Percentiles rank a stretch among this genome's conserved stretches.
These are phyloP conservation scores for Pyrrhoderma lamaoense DNA, from an alignment of 1,284 basidiomycete genomes.

Conservation along the genomic window DNA sequence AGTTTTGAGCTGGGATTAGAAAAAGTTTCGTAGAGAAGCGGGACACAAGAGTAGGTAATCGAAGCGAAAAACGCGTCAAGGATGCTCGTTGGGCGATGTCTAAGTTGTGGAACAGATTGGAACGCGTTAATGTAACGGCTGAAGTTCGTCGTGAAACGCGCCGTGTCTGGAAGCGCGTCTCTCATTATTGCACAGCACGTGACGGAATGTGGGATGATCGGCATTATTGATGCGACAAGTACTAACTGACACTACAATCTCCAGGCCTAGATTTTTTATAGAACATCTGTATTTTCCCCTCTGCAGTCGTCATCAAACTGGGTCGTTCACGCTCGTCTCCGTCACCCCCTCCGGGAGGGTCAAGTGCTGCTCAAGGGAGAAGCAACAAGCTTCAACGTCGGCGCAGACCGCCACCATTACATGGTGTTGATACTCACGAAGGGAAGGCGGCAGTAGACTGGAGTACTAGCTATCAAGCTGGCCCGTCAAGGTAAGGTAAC, in stretches of 20 bases:
- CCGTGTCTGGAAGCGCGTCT: too few species aligned
- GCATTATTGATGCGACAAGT: too few species aligned
- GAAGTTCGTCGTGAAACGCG: too few species aligned
- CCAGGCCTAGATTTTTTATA: not conserved
- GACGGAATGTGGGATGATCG: too few species aligned
- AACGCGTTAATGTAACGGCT: too few species aligned
- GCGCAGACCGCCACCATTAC: constrained; percentile 22
- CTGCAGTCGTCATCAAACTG: constrained; percentile 41
- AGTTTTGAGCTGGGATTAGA: not conserved
- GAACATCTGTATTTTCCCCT: constrained; percentile 6
- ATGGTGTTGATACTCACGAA: constrained; percentile 21
- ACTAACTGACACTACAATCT: too few species aligned
- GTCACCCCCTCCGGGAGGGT: constrained; percentile 44
- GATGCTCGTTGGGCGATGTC: too few species aligned
- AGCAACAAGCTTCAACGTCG: constrained; percentile 13
- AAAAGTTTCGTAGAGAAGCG: too few species aligned
- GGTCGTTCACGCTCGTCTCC: constrained; percentile 71
- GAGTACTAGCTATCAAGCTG: constrained; percentile 81
- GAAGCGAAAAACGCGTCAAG: too few species aligned
- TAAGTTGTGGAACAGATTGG: too few species aligned
- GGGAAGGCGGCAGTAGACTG: constrained; percentile 41
- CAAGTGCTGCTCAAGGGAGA: constrained; percentile 4
- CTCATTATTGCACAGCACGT: too few species aligned
- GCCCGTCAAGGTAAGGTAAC: constrained; percentile 56
- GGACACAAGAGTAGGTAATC: too few species aligned